phyloP scores from a whole-genome alignment of 2,329 filamentous ascomycete species.

The Fusarium stilboides region DNA sequence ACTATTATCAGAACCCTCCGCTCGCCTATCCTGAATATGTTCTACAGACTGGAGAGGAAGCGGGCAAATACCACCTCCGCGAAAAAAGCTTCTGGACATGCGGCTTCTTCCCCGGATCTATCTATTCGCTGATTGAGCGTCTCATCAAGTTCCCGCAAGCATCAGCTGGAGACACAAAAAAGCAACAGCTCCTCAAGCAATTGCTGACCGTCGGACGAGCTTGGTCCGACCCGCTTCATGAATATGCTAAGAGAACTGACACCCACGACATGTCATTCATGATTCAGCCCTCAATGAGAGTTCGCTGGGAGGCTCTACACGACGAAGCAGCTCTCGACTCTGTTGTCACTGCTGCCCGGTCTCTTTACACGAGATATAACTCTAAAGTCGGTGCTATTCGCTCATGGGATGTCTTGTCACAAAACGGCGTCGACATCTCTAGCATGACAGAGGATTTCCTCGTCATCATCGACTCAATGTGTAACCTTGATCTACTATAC shows the following conservation, averaged over 20 bases:
- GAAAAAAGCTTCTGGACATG: conserved; percentile 56
- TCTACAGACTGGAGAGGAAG: conserved; percentile 29
- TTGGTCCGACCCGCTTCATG: conserved; percentile 57
- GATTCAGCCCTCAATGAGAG: conserved; percentile 64
- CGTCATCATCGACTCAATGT: conserved; percentile 62
- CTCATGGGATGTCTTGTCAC: conserved; percentile 61
- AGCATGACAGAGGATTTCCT: conserved; percentile 55
- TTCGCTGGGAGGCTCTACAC: conserved; percentile 63
- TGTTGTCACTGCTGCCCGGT: conserved; percentile 61
- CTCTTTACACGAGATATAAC: conserved; percentile 61
- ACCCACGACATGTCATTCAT: conserved; percentile 71
- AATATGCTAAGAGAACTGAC: conserved; percentile 58
- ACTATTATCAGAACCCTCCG: conserved; percentile 34
- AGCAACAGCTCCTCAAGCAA: conserved; percentile 45
- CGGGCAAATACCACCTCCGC: conserved; percentile 40
- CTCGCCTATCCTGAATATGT: conserved; percentile 45
- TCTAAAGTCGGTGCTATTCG: conserved; percentile 62
- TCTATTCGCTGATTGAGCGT: conserved; percentile 56
- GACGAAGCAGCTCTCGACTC: conserved; percentile 57
- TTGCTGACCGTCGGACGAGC: conserved; percentile 40
- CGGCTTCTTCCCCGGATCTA: conserved; percentile 58
- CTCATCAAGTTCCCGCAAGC: conserved; percentile 52
- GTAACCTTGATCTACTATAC: conserved; percentile 57
- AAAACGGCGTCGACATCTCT: conserved; percentile 52
- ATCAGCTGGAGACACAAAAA: conserved; percentile 23